A percentile compares a stretch with the other conserved stretches of the same genome.
Conservation (phyloP, 1,284 basidiomycete genomes). For the Xanthoconium separans region DNA sequence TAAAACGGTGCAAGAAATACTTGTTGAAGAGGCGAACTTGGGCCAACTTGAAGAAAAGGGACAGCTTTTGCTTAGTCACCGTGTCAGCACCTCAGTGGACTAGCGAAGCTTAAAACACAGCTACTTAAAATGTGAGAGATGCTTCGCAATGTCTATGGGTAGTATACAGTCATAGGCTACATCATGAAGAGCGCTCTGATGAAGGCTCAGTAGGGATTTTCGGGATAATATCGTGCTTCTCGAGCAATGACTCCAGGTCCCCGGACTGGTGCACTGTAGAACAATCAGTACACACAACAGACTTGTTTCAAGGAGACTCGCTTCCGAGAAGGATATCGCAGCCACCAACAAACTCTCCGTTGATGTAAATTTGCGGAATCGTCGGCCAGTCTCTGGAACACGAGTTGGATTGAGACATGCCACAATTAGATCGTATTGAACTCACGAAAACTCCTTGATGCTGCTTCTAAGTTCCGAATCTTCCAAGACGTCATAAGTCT, state of each 20-base stretch:
- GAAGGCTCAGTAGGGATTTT: slow-evolving; percentile 17
- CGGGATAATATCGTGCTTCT: slow-evolving; percentile 69
- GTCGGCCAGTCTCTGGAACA: slow-evolving; percentile 90
- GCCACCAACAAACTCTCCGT: slow-evolving; percentile 95
- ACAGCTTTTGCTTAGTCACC: slow-evolving; percentile 14
- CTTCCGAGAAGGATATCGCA: slow-evolving; percentile 94
- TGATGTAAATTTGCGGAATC: slow-evolving; percentile 93
- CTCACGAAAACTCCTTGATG: slow-evolving; percentile 96
- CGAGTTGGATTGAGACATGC: background rate
- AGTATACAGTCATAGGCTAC: background rate
- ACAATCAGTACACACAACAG: background rate
- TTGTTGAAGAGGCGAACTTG: background rate
- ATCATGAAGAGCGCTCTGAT: slow-evolving; percentile 15
- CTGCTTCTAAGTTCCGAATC: slow-evolving; percentile 80
- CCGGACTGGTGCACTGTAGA: slow-evolving; percentile 91
- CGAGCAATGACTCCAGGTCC: slow-evolving; percentile 84
- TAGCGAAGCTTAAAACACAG: background rate
- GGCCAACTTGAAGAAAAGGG: background rate
- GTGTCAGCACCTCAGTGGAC: background rate
- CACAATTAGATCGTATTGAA: slow-evolving; percentile 11
- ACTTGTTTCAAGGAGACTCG: slow-evolving; percentile 44
- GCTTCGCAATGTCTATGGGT: slow-evolving; percentile 1
- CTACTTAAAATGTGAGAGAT: background rate
- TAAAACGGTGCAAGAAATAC: background rate
- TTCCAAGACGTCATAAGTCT: slow-evolving; percentile 88